Base-by-base conservation (phyloP, 768 basidiomycete genomes). In the Hemileccinum impolitum region DNA sequence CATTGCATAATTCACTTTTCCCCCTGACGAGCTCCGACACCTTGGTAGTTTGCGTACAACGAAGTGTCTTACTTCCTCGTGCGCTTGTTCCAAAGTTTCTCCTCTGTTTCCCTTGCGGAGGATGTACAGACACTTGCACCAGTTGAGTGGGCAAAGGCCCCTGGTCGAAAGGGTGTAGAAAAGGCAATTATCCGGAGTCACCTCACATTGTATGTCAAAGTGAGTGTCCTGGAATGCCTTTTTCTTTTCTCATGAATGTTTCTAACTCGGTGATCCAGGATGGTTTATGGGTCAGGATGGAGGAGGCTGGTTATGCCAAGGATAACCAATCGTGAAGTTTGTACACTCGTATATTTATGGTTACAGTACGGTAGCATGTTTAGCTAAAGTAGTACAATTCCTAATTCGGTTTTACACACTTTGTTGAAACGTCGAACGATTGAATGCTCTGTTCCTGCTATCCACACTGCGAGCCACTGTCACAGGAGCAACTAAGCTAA, bases 61-160 rank as follows among this genome's bases (percentile, higher is more conserved):
- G 81, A 84, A 58, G 66, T 74, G 3, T 84, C 82, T 1, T 86
- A 81, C 64, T 75, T 84, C 65, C 72, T 87, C 38, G 72, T 81
- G 39, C 75, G 79, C 10, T 67, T 87, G 8, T 62, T 85, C 6
- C 85, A 87, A 59, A 61, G 61, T 10, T 83, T 82, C 63, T 73
- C 72, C 4, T 57, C 59, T 2, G 64, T 86, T 35, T 56, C 63
- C 3, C 69, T 81, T 18, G 76, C 73, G 2, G 63, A 62, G 5
- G 73, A 77, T 13, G 74, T 73, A 0, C 79, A 79, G 6, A 70
- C 72, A 2, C 64, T 62, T 21, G 73, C 80, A 3, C 81, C 81
- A 0, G 53, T 64, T 1, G 65, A 66, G 11, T 82, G 81, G 81
- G 61, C 65, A 11, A 37, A 51, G 1, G 57, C 59, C 14, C 52